Conservation (phyloP, 257 asterid species). For the Parsonsia alboflavescens region DNA sequence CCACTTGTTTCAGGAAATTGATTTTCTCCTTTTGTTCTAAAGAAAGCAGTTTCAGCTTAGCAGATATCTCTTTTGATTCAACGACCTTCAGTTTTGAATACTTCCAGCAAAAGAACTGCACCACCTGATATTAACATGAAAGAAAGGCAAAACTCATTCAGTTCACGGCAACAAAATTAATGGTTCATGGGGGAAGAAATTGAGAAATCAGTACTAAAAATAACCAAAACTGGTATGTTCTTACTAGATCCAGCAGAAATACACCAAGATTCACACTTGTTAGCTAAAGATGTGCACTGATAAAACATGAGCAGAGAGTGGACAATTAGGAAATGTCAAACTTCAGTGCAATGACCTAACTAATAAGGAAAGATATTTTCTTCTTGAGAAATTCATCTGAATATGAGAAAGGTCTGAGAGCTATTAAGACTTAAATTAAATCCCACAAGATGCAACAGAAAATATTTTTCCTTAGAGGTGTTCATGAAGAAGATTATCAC, state of each 20-base stretch:
- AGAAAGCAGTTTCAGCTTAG: constrained; percentile 27
- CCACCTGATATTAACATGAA: constrained; percentile 37
- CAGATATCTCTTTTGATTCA: constrained; percentile 20
- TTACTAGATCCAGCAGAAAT: too few relatives aligned
- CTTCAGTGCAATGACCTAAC: background rate
- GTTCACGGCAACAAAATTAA: background rate
- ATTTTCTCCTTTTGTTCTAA: constrained; percentile 28
- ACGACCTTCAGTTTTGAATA: constrained; percentile 16
- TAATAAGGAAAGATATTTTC: too few relatives aligned
- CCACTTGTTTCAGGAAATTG: constrained; percentile 25
- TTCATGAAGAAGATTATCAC: background rate
- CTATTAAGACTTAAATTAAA: background rate
- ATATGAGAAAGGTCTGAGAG: background rate
- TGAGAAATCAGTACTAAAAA: too few relatives aligned
- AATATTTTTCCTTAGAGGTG: background rate
- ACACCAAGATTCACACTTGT: background rate
- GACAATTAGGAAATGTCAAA: background rate
- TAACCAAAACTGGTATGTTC: too few relatives aligned
- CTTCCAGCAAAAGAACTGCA: constrained; percentile 62
- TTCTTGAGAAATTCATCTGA: background rate
- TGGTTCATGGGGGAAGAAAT: background rate
- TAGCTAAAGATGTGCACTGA: background rate
- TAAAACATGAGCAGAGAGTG: background rate
- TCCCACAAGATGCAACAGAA: background rate
- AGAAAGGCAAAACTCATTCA: background rate